These are phyloP conservation scores for Leccinum fibrillosum DNA, from an alignment of 768 basidiomycete species.

Conservation along the genomic window DNA sequence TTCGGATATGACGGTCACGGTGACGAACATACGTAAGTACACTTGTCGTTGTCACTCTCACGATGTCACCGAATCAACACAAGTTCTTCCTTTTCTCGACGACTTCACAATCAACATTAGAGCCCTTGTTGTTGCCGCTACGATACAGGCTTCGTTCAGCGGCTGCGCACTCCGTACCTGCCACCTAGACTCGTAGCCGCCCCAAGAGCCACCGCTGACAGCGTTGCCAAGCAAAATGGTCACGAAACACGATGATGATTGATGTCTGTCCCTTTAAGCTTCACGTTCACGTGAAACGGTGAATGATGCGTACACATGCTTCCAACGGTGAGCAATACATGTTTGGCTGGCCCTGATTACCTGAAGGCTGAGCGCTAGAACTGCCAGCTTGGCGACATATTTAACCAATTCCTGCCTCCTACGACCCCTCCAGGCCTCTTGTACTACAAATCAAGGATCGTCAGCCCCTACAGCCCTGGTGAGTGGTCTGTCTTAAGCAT, in stretches of 20 bases:
- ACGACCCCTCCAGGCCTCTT: not conserved
- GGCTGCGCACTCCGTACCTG: not conserved
- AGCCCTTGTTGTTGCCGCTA: not conserved
- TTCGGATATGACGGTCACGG: not conserved
- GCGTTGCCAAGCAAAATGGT: not conserved
- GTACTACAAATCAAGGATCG: slow-evolving; percentile 1
- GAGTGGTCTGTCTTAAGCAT: slow-evolving; percentile 1
- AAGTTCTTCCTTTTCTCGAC: not conserved
- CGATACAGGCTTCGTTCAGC: not conserved
- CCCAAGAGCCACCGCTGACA: not conserved
- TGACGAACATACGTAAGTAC: not conserved
- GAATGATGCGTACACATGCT: not conserved
- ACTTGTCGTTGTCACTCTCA: not conserved
- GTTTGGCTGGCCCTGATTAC: slow-evolving; percentile 6
- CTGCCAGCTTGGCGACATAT: not conserved
- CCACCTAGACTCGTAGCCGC: not conserved
- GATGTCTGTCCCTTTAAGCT: not conserved
- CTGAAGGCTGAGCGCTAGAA: not conserved
- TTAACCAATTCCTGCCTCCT: not conserved
- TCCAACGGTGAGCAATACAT: not conserved
- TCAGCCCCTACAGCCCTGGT: slow-evolving; percentile 1
- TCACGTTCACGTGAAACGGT: not conserved
- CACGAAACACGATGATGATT: not conserved
- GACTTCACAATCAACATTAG: not conserved
- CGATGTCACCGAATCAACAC: not conserved